Percentiles rank a stretch among this genome's conserved stretches.
Conservation (phyloP, 768 basidiomycete genomes). For the Suillus bovinus region DNA sequence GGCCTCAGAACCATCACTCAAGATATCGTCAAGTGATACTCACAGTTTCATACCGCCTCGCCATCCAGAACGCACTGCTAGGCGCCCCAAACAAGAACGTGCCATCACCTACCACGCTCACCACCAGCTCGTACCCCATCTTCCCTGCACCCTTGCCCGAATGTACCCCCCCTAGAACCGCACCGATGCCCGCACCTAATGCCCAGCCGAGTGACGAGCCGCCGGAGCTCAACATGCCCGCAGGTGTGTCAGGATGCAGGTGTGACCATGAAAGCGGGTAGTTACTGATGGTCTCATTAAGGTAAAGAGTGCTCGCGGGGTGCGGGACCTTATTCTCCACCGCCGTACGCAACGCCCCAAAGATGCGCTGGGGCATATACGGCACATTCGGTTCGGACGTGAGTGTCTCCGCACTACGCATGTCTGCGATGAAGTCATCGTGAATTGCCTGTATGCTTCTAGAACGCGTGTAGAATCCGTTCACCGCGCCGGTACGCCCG, state of each 20-base stretch:
- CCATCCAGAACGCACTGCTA: slow-evolving; percentile 71
- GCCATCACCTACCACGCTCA: slow-evolving; percentile 68
- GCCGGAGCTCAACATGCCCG: slow-evolving; percentile 55
- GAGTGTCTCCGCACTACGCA: slow-evolving; percentile 36
- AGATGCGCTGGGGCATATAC: slow-evolving; percentile 47
- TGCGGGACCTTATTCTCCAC: slow-evolving; percentile 26
- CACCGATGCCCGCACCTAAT: slow-evolving; percentile 64
- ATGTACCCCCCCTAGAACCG: slow-evolving; percentile 43
- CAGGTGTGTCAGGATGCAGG: slow-evolving; percentile 50
- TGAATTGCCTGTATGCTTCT: slow-evolving; percentile 24
- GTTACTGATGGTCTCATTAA: slow-evolving; percentile 68
- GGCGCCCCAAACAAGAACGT: slow-evolving; percentile 69
- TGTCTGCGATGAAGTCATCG: slow-evolving; percentile 24
- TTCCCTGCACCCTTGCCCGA: slow-evolving; percentile 21
- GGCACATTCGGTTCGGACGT: slow-evolving; percentile 17
- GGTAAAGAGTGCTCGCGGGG: slow-evolving; percentile 37
- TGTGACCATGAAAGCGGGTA: slow-evolving; percentile 57
- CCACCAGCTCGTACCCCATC: slow-evolving; percentile 51
- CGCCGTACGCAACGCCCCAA: slow-evolving; percentile 46
- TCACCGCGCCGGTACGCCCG: slow-evolving; percentile 18
- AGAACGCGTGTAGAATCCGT: slow-evolving; percentile 16
- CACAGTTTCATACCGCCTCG: slow-evolving; percentile 65
- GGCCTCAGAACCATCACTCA: neutral
- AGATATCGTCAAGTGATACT: slow-evolving; percentile 16
- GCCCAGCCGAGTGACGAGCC: slow-evolving; percentile 71